Percentiles rank a stretch among this genome's conserved stretches.
phyloP scores from a whole-genome alignment of 805 yeast genomes.

The Candida qinlingensis region DNA sequence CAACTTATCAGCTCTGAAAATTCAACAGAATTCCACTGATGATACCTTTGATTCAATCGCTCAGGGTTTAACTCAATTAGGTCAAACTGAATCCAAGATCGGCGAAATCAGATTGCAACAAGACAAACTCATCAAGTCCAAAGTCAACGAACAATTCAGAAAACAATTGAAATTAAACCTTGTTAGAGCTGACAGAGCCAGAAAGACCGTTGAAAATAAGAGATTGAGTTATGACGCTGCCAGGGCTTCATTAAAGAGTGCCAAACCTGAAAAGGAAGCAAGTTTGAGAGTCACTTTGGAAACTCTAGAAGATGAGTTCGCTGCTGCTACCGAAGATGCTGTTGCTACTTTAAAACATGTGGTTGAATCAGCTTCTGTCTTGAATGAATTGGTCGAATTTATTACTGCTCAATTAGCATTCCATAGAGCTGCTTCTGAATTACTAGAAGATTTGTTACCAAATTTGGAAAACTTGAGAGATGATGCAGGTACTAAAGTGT shows the following conservation, averaged over 20 bases:
- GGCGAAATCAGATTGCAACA: slow-evolving; percentile 82
- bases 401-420: slow-evolving; percentile 76
- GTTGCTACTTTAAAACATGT: slow-evolving; percentile 78
- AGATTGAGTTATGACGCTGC: slow-evolving; percentile 78
- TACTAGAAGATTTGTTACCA: slow-evolving; percentile 58
- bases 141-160: slow-evolving; percentile 63
- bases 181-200: slow-evolving; percentile 58
- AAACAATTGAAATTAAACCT: slow-evolving; percentile 58
- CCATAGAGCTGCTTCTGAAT: slow-evolving; percentile 68
- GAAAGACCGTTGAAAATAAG: slow-evolving; percentile 71
- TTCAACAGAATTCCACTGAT: slow-evolving; percentile 28
- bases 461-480: slow-evolving; percentile 57
- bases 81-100: slow-evolving; percentile 64
- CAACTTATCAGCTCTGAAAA: slow-evolving; percentile 34
- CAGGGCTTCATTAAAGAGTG: slow-evolving; percentile 45
- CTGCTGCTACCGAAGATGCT: slow-evolving; percentile 85
- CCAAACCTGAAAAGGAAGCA: slow-evolving; percentile 63
- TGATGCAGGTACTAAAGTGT: slow-evolving; percentile 33
- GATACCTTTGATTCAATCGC: slow-evolving; percentile 48
- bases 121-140: slow-evolving; percentile 64
- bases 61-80: slow-evolving; percentile 59
- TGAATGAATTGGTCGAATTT: slow-evolving; percentile 61
- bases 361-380: slow-evolving; percentile 62
- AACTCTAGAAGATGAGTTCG: slow-evolving; percentile 83
- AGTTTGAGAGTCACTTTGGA: slow-evolving; percentile 73